phyloP scores from a whole-genome alignment of 2,329 filamentous ascomycete species.

The Aschersonia sp. region DNA sequence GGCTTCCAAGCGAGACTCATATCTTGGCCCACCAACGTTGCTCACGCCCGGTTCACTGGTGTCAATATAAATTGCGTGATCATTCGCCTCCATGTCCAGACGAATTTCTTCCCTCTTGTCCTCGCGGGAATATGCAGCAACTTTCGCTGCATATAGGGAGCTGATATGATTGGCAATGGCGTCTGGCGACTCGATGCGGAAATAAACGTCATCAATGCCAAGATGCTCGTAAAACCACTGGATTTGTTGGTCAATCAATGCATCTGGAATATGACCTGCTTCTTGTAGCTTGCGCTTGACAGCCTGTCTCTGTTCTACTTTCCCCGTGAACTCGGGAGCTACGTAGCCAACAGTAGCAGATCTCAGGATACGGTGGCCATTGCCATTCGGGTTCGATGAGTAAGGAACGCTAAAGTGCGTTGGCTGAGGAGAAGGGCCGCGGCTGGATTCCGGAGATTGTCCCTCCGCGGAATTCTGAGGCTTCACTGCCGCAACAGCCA shows the following conservation, averaged over 20 bases:
- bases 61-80: constrained; percentile 97
- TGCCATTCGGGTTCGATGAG: constrained; percentile 32
- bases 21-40: constrained; percentile 64
- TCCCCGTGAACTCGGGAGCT: constrained; percentile 86
- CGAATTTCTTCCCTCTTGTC: constrained; percentile 92
- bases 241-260: constrained; percentile 73
- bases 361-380: constrained; percentile 61
- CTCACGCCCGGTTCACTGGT: constrained; percentile 82
- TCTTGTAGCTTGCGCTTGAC: constrained; percentile 70
- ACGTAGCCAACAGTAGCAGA: constrained; percentile 90
- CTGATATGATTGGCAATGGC: constrained; percentile 90
- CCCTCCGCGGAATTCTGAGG: constrained; percentile 27
- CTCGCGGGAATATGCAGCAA: constrained; percentile 82
- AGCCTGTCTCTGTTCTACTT: constrained; percentile 76
- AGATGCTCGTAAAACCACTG: constrained; percentile 97
- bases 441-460: constrained; percentile 27
- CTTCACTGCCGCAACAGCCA: constrained; percentile 15
- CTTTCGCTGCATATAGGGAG: constrained; percentile 91
- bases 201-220: constrained; percentile 97
- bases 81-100: constrained; percentile 83
- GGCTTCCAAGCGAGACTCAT: constrained; percentile 83
- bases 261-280: constrained; percentile 72
- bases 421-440: constrained; percentile 74
- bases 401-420: constrained; percentile 67
- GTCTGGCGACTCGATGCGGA: constrained; percentile 73